Conservation (phyloP, 2,329 filamentous ascomycete genomes). For the Juglanconis oblonga region DNA sequence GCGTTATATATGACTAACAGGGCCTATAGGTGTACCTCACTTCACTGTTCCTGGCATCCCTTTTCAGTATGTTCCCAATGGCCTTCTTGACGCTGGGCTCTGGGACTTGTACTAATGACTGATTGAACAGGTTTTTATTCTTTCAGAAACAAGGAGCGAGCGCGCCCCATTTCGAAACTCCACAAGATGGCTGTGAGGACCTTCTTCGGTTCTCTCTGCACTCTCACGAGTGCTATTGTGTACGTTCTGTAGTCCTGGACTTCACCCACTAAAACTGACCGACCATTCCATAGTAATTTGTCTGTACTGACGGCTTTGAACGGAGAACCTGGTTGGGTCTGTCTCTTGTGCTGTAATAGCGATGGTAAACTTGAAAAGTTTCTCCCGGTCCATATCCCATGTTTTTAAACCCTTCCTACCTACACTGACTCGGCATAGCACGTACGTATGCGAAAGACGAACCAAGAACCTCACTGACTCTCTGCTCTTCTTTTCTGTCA, state of each 20-base stretch:
- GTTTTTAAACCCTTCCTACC: background rate
- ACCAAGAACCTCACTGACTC: background rate
- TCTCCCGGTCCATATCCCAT: background rate
- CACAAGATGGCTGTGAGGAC: constrained; percentile 54
- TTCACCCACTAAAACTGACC: background rate
- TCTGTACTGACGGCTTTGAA: constrained; percentile 55
- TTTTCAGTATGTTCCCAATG: constrained; percentile 43
- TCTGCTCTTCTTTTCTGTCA: constrained; percentile 23
- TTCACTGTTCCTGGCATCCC: constrained; percentile 58
- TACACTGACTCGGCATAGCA: background rate
- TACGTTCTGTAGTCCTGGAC: constrained; percentile 30
- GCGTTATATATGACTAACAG: background rate
- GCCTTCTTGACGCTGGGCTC: fast-evolving
- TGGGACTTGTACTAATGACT: background rate
- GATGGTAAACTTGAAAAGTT: constrained; percentile 46
- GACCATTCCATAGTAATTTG: constrained; percentile 47
- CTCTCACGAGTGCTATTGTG: constrained; percentile 56
- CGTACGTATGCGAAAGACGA: background rate
- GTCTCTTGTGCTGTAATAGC: constrained; percentile 62
- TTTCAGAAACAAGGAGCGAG: constrained; percentile 45
- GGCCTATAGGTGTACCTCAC: constrained; percentile 52
- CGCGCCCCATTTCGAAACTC: constrained; percentile 39
- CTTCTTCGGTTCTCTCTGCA: constrained; percentile 56
- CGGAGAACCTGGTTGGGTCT: constrained; percentile 62
- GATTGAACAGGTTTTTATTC: constrained; percentile 47